Evolutionary conservation across 371 early-diverging fungal genomes (phyloP), one percentile per base, ranked within the genome.

Genomic region (Circinella minor): DNA sequence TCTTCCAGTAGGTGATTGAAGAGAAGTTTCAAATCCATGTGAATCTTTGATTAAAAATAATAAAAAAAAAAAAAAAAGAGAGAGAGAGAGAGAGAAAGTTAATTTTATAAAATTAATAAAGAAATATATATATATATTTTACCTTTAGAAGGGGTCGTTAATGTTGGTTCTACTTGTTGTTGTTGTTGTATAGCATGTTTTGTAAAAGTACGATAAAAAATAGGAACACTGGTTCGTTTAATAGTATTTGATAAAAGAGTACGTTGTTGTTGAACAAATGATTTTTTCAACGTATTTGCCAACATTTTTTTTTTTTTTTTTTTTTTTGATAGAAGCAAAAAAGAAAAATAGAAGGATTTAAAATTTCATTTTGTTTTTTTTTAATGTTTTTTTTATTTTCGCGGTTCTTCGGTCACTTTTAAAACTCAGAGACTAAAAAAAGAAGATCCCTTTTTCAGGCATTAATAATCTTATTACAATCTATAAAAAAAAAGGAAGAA

Each of bases 1-100:
- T 74, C 90, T 83, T 39, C 81, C 68, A 13, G 65, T 67, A 10
- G 77, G 67, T 34, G 79, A 71, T 6, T 85, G 78, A 27, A 75
- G 63, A 8, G 71, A 72, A 34, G 83, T 74, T 59, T 87, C 79
- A 65, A 90, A 89, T 0, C 91, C 91, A 15, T 88, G 82, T 4
- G 87, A 83, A 55, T 87, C 89, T 89, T 69, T 15, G 1, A 3
- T 27, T 43, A 0, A 43, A 0, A 43, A 9, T 1, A 11, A 3
- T 9, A 9, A 43, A 43, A 43, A 11, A 9, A 43, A 11, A 43
- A 43, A 0, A n/a, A n/a, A n/a, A n/a, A n/a, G n/a, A n/a, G n/a
- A n/a, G n/a, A n/a, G n/a, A n/a, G n/a, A n/a, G n/a, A n/a, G n/a
- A n/a, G n/a, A n/a, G n/a, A n/a, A 3, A 43, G 43, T 43, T 11